A percentile compares a stretch with the other conserved stretches of the same genome.
phyloP scores from a whole-genome alignment of 768 basidiomycete species.

The Antrodiella citrinella region DNA sequence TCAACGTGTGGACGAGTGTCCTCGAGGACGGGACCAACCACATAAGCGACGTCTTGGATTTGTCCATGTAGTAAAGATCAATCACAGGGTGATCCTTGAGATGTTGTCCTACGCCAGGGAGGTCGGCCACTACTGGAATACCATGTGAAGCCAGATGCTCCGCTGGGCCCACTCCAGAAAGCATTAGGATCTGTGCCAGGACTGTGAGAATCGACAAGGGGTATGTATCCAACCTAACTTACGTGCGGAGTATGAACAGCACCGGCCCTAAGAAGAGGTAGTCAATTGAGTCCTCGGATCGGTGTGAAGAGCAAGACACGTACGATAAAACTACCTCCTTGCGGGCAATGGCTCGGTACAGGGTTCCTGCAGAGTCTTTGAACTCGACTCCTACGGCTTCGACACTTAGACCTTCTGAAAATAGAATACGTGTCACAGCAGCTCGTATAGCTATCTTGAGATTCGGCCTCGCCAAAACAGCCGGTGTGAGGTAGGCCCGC shows the following conservation, averaged over 20 bases:
- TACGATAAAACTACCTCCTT: conserved; percentile 60
- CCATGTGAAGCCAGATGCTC: conserved; percentile 41
- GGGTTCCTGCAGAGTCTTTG: conserved; percentile 29
- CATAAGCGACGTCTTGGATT: conserved; percentile 32
- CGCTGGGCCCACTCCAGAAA: conserved; percentile 71
- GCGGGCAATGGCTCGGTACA: conserved; percentile 38
- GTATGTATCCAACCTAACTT: conserved; percentile 3
- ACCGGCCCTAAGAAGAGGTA: conserved; percentile 49
- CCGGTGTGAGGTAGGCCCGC: conserved; percentile 55
- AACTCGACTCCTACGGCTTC: conserved; percentile 61
- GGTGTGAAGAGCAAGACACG: conserved; percentile 15
- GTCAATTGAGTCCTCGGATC: background rate
- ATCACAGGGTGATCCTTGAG: conserved; percentile 63
- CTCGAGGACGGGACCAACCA: conserved; percentile 20
- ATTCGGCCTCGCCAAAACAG: conserved; percentile 58
- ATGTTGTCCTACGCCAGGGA: conserved; percentile 68
- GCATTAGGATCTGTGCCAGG: conserved; percentile 47
- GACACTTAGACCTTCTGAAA: conserved; percentile 26
- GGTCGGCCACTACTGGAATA: conserved; percentile 52
- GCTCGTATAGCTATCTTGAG: conserved; percentile 52
- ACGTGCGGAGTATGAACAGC: conserved; percentile 57
- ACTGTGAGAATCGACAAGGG: background rate
- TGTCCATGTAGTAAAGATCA: conserved; percentile 45
- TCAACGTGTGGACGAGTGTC: conserved; percentile 7
- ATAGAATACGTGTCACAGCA: conserved; percentile 49